Base-by-base conservation (phyloP, 768 basidiomycete genomes). In the Podaxis carcinomalis region DNA sequence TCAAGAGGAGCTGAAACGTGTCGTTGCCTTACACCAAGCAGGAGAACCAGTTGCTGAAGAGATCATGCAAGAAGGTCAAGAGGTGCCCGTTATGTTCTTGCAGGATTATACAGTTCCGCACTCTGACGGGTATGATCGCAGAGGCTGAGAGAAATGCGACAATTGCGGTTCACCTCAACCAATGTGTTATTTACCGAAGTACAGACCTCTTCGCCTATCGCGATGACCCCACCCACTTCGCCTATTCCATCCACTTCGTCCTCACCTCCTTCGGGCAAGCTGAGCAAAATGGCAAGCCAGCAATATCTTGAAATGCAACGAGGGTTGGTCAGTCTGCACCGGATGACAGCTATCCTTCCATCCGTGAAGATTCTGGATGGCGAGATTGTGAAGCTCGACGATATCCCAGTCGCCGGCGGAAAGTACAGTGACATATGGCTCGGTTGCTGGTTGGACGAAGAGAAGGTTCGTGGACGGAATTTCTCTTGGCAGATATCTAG, bases 41-140 rank as follows among this genome's bases (percentile, higher is more conserved):
- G 81, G 80, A 2, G 74, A 77, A 27, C 72, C 68, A 49, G 77
- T 68, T 16, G 84, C 79, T 6, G 68, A 77, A 57, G 68, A 72
- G 4, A 71, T 86, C 39, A 86, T 86, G 85, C 74, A 74, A 51
- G 69, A 73, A 23, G 83, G 83, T 9, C 85, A 87, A 72, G 71
- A 72, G 67, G 83, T 81, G 64, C 7, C 57, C 63, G 54, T 39
- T 62, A 19, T 35, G 36, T 3, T 54, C 52, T 25, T 42, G 11
- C 21, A 7, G 9, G 5, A 35, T 11, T 49, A 39, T 50, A 54
- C 25, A 25, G n/a, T 49, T 39, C 51, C 27, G 51, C 5, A 21
- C 13, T 32, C 19, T 51, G 35, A 54, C 51, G 56, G 56, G 68
- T 35, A 32, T 44, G 44, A 2, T 35, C 14, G 36, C 40, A 51